phyloP scores from a whole-genome alignment of 495 filamentous ascomycete species.

The Podospora comata region DNA sequence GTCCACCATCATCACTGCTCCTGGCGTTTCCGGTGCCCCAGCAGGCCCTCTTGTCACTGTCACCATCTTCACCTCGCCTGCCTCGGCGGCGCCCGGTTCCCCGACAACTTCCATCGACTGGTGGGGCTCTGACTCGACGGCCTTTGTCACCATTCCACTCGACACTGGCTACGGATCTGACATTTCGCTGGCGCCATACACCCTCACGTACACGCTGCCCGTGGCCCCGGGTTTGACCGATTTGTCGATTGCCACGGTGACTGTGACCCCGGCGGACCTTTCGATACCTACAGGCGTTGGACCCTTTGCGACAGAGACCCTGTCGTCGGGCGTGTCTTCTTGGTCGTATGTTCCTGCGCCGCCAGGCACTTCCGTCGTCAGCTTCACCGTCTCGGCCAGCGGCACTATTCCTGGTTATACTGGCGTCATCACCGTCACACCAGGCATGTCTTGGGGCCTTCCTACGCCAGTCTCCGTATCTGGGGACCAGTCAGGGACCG shows the following conservation, averaged over 20 bases:
- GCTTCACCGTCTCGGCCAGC: not conserved
- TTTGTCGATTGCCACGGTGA: not conserved
- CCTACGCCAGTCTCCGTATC: not conserved
- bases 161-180: not conserved
- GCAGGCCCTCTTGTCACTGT: not conserved
- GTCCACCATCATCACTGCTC: conserved; percentile 5
- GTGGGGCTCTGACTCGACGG: not conserved
- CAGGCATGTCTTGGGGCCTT: not conserved
- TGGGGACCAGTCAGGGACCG: not conserved
- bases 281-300: not conserved
- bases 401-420: conserved; percentile 1
- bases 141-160: not conserved
- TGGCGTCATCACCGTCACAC: conserved; percentile 2
- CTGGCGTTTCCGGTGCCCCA: not conserved
- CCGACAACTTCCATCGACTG: not conserved
- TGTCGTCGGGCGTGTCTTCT: not conserved
- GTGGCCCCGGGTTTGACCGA: not conserved
- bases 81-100: too few relatives aligned
- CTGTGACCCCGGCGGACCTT: not conserved
- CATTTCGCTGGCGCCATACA: not conserved
- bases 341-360: not conserved
- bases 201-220: not conserved
- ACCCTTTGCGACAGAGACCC: not conserved
- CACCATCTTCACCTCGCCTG: not conserved
- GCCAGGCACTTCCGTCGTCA: not conserved